Base-by-base conservation (phyloP, 2,329 filamentous ascomycete genomes). In the Talaromyces marneffei region DNA sequence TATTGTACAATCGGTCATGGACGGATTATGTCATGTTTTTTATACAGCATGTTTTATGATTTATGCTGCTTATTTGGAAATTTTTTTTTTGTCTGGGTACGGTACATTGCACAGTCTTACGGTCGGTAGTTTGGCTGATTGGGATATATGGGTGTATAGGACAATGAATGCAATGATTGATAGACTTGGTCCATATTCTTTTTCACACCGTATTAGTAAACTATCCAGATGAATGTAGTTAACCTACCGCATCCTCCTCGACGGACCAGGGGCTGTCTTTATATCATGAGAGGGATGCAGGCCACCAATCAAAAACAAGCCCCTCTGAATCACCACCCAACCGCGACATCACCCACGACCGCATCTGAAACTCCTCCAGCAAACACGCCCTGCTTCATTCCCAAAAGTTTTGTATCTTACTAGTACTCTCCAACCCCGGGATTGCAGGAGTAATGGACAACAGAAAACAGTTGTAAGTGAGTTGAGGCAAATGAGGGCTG, bases 321-420 rank as follows among this genome's bases (percentile, higher is more conserved):
- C 80, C 4, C 74, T 87, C 16, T 69, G 78, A 8, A 66, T 72
- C n/a, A 77, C 80, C 16, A 85, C 82, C 40, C 18, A 23, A 42
- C 23, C 66, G 59, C 62, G 0, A 77, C 79, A 14, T 85, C 23
- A 77, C 78, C 25, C 87, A 87, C 67, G 78, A 82, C 59, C 79
- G 85, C 9, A 86, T 87, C 73, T 88, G 85, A 85, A 87, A 87
- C 73, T 84, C 85, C 0, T 85, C 87, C 71, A 80, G 80, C 64
- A 88, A 87, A 67, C 85, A 87, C 66, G 81, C 78, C 20, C 69
- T 82, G 2, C 68, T n/a, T 73, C 29, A 79, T 85, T 63, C 80
- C 84, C 0, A 46, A 67, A 0, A 16, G 3, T 83, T 80, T 0
- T 87, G 69, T 6, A 87, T 87, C 76, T 18, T 42, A 42, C 25